phyloP scores from a whole-genome alignment of 495 filamentous ascomycete genomes.

The Ramalina intermedia region DNA sequence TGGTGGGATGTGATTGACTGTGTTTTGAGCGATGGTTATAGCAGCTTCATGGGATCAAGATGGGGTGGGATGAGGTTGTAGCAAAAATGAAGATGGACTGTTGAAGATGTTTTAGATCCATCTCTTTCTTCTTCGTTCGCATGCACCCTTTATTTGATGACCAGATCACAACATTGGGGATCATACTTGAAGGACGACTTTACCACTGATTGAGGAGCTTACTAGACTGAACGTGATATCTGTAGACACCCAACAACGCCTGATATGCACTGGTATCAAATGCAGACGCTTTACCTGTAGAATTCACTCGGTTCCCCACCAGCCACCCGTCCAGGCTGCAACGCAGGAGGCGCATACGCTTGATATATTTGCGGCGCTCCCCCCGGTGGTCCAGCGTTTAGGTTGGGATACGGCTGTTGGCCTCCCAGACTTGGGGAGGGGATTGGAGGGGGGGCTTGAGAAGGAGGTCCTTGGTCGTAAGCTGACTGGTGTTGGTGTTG shows the following conservation, averaged over 20 bases:
- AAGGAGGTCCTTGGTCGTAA: slow-evolving; percentile 33
- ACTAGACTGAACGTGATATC: background rate
- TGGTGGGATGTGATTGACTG: too few species aligned
- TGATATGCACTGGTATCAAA: background rate
- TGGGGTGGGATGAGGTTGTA: too few species aligned
- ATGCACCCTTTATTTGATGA: too few species aligned
- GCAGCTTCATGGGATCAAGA: too few species aligned
- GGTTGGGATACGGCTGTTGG: slow-evolving; percentile 28
- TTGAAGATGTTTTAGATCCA: too few species aligned
- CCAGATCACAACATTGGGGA: too few species aligned
- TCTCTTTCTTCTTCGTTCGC: too few species aligned
- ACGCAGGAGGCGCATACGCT: slow-evolving; percentile 29
- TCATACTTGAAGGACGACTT: too few species aligned
- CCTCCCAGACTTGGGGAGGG: slow-evolving; percentile 27
- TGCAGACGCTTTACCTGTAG: slow-evolving; percentile 9
- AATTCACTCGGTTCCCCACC: slow-evolving; percentile 16
- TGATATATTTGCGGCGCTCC: slow-evolving; percentile 26
- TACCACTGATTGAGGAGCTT: too few species aligned
- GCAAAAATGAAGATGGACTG: too few species aligned
- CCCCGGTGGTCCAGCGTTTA: slow-evolving; percentile 22
- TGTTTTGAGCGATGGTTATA: too few species aligned
- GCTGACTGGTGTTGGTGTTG: slow-evolving; percentile 10
- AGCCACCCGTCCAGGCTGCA: slow-evolving; percentile 12
- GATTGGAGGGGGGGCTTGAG: slow-evolving; percentile 30
- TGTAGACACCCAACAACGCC: too few species aligned